A percentile compares a stretch with the other conserved stretches of the same genome.
These are phyloP conservation scores for Nothophoma quercina DNA, from an alignment of 2,329 filamentous ascomycete species.

Conservation along the genomic window DNA sequence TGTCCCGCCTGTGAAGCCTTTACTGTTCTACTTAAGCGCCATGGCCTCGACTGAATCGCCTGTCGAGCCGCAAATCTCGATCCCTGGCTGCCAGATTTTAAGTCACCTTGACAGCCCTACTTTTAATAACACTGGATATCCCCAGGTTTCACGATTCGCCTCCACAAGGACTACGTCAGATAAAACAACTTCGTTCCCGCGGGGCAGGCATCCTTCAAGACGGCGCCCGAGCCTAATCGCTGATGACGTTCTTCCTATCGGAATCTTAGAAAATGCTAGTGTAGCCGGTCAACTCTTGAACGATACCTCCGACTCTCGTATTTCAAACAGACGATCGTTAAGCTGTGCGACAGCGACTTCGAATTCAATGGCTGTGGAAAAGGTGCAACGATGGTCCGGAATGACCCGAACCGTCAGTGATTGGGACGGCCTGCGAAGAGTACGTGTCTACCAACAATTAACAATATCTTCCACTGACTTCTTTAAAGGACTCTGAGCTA, in stretches of 20 bases:
- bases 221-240: constrained; percentile 4
- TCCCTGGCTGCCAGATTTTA: constrained; percentile 19
- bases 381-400: constrained; percentile 46
- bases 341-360: constrained; percentile 27
- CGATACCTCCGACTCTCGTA: neutral
- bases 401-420: constrained; percentile 39
- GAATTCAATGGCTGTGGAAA: constrained; percentile 29
- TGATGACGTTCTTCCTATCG: constrained; percentile 6
- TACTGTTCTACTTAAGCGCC: constrained; percentile 27
- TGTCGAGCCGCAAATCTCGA: constrained; percentile 23
- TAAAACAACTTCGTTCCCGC: constrained; percentile 5
- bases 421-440: constrained; percentile 58
- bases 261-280: constrained; percentile 1
- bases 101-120: constrained; percentile 2
- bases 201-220: constrained; percentile 17
- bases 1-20: constrained; percentile 24
- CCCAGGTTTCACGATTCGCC: neutral
- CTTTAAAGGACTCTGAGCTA: constrained; percentile 72
- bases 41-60: constrained; percentile 30
- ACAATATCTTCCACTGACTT: constrained; percentile 6
- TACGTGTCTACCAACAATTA: constrained; percentile 35
- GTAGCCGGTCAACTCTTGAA: neutral
- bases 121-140: neutral
- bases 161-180: constrained; percentile 6
- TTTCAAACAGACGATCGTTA: constrained; percentile 24